Conservation (phyloP, 2,329 filamentous ascomycete genomes). For the Fonsecaea monophora region DNA sequence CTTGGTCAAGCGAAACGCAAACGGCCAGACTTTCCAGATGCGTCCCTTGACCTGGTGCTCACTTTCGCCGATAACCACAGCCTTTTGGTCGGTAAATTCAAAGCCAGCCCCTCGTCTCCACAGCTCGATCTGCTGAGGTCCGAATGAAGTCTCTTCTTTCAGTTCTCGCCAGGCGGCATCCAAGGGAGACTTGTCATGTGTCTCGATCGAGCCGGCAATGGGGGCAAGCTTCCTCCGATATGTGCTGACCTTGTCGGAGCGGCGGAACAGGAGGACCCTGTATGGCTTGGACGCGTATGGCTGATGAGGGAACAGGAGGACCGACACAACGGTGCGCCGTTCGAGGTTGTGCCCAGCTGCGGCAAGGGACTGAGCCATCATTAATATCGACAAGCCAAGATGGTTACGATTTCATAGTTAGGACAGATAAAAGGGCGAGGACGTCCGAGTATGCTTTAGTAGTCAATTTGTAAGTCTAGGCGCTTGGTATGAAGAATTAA, state of each 20-base stretch:
- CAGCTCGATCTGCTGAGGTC: constrained; percentile 54
- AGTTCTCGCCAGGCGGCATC: constrained; percentile 69
- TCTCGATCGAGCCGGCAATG: constrained; percentile 67
- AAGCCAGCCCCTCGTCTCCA: constrained; percentile 66
- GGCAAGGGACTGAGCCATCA: constrained; percentile 16
- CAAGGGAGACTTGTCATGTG: constrained; percentile 59
- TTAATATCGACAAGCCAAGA: neutral
- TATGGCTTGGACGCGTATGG: constrained; percentile 36
- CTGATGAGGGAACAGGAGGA: constrained; percentile 49
- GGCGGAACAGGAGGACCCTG: constrained; percentile 66
- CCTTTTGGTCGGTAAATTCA: constrained; percentile 60
- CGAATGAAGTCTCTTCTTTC: constrained; percentile 66
- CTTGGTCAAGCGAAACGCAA: constrained; percentile 54
- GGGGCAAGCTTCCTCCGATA: constrained; percentile 68
- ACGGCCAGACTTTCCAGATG: constrained; percentile 68
- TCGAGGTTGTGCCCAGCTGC: constrained; percentile 15
- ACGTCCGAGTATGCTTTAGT: neutral
- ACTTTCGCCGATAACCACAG: constrained; percentile 45
- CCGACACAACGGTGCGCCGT: constrained; percentile 51
- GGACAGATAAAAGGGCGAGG: neutral
- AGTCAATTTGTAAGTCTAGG: too few species aligned
- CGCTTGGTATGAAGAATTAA: too few species aligned
- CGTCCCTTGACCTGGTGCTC: constrained; percentile 20
- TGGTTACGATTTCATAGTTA: neutral
- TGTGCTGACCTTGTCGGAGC: constrained; percentile 65